phyloP scores from a whole-genome alignment of 768 basidiomycete genomes.

The Rhodosporidiobolus sp. region DNA sequence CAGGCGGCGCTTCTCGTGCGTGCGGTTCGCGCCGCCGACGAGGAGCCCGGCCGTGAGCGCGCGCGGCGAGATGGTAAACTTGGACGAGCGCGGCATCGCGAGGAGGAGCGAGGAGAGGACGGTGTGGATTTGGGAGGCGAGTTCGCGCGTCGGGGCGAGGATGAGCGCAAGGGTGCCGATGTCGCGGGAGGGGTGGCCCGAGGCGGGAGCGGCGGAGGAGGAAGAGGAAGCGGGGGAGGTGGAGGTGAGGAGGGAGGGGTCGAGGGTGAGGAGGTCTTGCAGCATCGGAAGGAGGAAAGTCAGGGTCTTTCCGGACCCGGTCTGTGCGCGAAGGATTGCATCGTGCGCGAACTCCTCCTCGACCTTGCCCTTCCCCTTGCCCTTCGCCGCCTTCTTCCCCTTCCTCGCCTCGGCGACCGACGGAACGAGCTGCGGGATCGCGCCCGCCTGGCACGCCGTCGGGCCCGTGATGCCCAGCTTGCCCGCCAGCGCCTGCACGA shows the following conservation, averaged over 20 bases:
- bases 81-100: constrained; percentile 65
- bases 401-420: constrained; percentile 27
- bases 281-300: constrained; percentile 91
- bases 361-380: constrained; percentile 4
- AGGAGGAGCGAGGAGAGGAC: constrained; percentile 80
- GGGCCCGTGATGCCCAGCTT: constrained; percentile 83
- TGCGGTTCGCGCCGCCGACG: constrained; percentile 86
- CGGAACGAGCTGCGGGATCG: constrained; percentile 61
- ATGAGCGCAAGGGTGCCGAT: constrained; percentile 93
- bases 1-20: constrained; percentile 92
- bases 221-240: constrained; percentile 50
- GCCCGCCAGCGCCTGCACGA: constrained; percentile 68
- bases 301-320: constrained; percentile 93
- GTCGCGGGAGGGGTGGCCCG: constrained; percentile 83
- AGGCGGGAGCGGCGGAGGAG: constrained; percentile 43
- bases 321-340: constrained; percentile 78
- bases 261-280: constrained; percentile 83
- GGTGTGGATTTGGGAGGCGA: constrained; percentile 94
- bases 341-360: constrained; percentile 63
- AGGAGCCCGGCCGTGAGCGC: constrained; percentile 93
- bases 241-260: constrained; percentile 14
- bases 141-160: constrained; percentile 89
- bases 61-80: constrained; percentile 54
- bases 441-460: constrained; percentile 81
- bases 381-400: background rate